Percentiles rank a stretch among this genome's conserved stretches.
These are phyloP conservation scores for Carpinus viminea DNA, from an alignment of 306 rosid genomes.

Conservation along the genomic window DNA sequence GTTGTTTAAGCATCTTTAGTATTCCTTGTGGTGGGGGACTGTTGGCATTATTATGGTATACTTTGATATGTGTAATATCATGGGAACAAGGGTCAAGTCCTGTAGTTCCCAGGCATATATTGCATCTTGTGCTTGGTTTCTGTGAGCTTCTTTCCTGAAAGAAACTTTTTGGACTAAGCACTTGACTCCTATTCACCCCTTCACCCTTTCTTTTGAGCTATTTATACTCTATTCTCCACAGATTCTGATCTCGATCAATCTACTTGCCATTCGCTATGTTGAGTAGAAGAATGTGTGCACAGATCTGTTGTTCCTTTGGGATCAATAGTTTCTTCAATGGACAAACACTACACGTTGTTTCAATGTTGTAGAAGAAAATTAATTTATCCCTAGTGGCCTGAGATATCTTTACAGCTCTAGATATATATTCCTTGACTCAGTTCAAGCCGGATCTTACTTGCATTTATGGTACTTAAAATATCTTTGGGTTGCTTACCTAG, in stretches of 20 bases:
- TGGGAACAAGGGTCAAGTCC: background rate
- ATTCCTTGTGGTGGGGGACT: background rate
- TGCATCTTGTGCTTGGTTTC: background rate
- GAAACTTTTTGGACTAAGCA: background rate
- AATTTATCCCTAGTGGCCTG: background rate
- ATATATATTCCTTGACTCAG: background rate
- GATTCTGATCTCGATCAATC: background rate
- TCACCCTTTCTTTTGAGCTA: background rate
- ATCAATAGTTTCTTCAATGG: background rate
- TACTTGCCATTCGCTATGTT: background rate
- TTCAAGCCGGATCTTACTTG: background rate
- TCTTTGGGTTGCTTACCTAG: conserved; percentile 1
- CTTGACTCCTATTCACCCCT: background rate
- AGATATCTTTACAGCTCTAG: background rate
- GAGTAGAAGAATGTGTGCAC: background rate
- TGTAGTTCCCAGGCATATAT: background rate
- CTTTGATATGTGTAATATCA: background rate
- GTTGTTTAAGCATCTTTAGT: conserved; percentile 1
- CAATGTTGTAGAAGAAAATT: background rate
- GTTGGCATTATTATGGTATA: background rate
- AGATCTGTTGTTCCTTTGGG: background rate
- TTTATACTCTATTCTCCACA: background rate
- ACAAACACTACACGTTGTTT: background rate
- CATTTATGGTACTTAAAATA: background rate
- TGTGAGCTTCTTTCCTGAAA: background rate